A percentile compares a stretch with the other conserved stretches of the same genome.
phyloP scores from a whole-genome alignment of 192 early-diverging fungal species.

The Entrophospora sp. region DNA sequence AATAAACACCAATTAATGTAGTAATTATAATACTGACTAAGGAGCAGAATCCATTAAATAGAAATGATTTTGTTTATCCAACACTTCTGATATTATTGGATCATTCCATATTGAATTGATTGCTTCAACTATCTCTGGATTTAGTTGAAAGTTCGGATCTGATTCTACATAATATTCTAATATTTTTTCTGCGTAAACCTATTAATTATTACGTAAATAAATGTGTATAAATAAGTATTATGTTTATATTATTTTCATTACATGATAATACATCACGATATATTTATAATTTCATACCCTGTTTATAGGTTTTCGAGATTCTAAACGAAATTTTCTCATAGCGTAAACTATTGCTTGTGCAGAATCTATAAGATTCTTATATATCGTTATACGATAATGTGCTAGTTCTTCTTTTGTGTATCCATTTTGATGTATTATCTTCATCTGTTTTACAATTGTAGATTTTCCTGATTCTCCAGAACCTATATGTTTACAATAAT shows the following conservation, averaged over 20 bases:
- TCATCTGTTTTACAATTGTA: conserved; percentile 97
- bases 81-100: conserved; percentile 48
- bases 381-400: conserved; percentile 68
- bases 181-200: conserved; percentile 26
- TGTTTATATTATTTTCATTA: too few relatives aligned
- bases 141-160: conserved; percentile 45
- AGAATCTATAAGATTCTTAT: conserved; percentile 80
- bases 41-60: conserved; percentile 89
- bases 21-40: conserved; percentile 49
- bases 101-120: conserved; percentile 70
- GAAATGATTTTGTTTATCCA: conserved; percentile 72
- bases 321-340: conserved; percentile 54
- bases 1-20: not conserved
- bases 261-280: not conserved
- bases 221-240: too few relatives aligned
- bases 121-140: conserved; percentile 56
- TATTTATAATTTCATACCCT: conserved; percentile 30
- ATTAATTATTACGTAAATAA: not conserved
- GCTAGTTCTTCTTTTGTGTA: conserved; percentile 74
- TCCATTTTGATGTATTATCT: conserved; percentile 90
- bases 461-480: conserved; percentile 93
- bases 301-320: conserved; percentile 44
- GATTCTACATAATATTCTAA: conserved; percentile 42
- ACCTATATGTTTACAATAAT: conserved; percentile 34
- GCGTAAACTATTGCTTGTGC: conserved; percentile 67